Evolutionary conservation across 2,329 filamentous ascomycete species (phyloP), one percentile per base, ranked within the genome.

Genomic region (Xylariaceae sp.): DNA sequence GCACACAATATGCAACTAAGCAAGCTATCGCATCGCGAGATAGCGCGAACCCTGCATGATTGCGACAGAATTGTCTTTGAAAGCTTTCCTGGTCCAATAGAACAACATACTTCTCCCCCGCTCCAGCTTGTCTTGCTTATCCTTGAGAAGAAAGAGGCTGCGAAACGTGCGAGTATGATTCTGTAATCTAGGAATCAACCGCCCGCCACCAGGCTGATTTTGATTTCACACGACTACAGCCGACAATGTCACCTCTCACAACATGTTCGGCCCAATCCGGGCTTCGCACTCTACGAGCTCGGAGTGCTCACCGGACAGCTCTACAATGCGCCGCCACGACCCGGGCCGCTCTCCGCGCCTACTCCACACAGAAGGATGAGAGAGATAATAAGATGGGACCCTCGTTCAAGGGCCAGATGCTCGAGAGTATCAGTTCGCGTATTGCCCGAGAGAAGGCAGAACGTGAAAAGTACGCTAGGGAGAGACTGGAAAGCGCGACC

Each of bases 371-470:
- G 14, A 55, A 52, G 39, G 53, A 52, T 11, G 47, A 65, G 55
- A 52, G 53, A 58, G 53, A 52, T 11, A 47, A 65, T 55, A 52
- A 52, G 58, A 9, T 34, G 17, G 65, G 61, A 12, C 50, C 66
- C 32, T 60, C 65, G 3, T 81, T 80, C 54, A 70, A 73, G 51
- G 74, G 74, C 14, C 76, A 80, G 60, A 68, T 81, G 51, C 73
- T 76, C 53, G 71, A 76, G 48, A 78, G 74, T 46, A 75, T 78
- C 34, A 67, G 67, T 35, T 65, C 69, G 38, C 70, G 76, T 43
- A 63, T 79, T 46, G 64, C 67, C 47, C 62, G 70, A n/a, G 76
- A 81, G 57, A 64, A 66, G 34, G 66, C 68, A 42, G 73, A 78
- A 56, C 64, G 71, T 16, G 69, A 69, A 51, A 67, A 70, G 47